These are phyloP conservation scores for Tetrapisispora taiwanensis DNA, from an alignment of 805 yeast genomes.

Conservation along the genomic window DNA sequence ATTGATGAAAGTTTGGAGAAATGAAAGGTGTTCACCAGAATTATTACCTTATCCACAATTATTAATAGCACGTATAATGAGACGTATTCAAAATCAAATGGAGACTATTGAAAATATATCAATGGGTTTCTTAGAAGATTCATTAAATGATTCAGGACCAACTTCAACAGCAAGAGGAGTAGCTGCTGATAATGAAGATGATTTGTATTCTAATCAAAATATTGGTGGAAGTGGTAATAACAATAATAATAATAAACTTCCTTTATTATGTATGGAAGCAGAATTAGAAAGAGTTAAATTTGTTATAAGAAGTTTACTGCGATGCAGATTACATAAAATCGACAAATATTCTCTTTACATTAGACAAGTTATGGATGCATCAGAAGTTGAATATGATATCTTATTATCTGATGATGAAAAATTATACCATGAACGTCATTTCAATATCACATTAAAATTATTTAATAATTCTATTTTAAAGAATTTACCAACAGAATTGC, in stretches of 20 bases:
- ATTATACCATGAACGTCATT: constrained; percentile 59
- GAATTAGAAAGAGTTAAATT: constrained; percentile 84
- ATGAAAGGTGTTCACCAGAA: constrained; percentile 82
- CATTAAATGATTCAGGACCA: neutral
- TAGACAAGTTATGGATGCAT: constrained; percentile 31
- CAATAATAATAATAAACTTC: constrained; percentile 42
- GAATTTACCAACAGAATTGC: constrained; percentile 57
- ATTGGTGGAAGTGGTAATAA: constrained; percentile 4
- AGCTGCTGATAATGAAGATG: neutral
- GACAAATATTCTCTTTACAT: constrained; percentile 60
- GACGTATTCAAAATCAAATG: constrained; percentile 55
- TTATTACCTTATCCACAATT: constrained; percentile 62
- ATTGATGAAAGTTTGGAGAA: constrained; percentile 60
- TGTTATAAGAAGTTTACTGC: constrained; percentile 65
- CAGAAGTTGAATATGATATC: constrained; percentile 17
- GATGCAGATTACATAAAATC: constrained; percentile 67
- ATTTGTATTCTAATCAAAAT: neutral
- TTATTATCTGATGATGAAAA: constrained; percentile 50
- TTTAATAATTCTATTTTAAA: constrained; percentile 59
- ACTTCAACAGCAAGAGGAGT: neutral
- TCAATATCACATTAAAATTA: constrained; percentile 49
- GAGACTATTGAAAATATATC: constrained; percentile 71
- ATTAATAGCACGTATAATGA: constrained; percentile 48
- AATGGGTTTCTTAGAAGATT: constrained; percentile 55
- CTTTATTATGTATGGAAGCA: constrained; percentile 77